These are phyloP conservation scores for Coniochaeta prunicola DNA, from an alignment of 2,329 filamentous ascomycete species.

Conservation along the genomic window DNA sequence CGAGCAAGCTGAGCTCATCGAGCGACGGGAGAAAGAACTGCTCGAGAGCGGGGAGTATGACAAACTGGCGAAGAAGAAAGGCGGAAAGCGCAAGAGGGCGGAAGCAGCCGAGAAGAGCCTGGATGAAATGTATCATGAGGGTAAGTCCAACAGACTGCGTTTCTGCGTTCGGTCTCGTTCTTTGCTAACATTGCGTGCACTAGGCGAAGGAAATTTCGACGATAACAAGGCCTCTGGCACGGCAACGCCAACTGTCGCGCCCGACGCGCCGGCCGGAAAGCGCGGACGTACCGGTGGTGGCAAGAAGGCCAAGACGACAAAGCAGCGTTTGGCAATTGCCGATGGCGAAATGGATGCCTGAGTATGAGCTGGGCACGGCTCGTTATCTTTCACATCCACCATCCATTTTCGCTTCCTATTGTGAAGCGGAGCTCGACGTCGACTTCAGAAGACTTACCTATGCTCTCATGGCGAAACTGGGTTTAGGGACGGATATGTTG, in stretches of 20 bases:
- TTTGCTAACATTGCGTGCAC: constrained; percentile 14
- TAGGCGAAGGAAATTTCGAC: constrained; percentile 95
- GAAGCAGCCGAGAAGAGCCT: constrained; percentile 50
- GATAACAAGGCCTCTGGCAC: constrained; percentile 82
- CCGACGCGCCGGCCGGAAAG: constrained; percentile 45
- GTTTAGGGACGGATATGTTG: background rate
- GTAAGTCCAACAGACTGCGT: constrained; percentile 44
- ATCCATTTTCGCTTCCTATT: background rate
- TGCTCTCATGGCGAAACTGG: background rate
- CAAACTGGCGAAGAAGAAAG: constrained; percentile 53
- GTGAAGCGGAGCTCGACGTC: background rate
- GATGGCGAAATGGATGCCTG: constrained; percentile 44
- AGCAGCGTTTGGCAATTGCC: constrained; percentile 61
- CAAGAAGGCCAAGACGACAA: constrained; percentile 62
- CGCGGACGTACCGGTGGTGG: constrained; percentile 43
- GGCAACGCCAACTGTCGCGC: constrained; percentile 63
- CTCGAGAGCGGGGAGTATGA: constrained; percentile 63
- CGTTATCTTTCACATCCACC: background rate
- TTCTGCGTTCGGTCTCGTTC: background rate
- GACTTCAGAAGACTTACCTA: background rate
- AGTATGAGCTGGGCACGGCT: background rate
- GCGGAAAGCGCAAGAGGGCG: constrained; percentile 46
- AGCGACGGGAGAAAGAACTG: constrained; percentile 83
- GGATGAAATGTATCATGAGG: constrained; percentile 99
- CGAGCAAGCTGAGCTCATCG: constrained; percentile 89